phyloP scores from a whole-genome alignment of 768 basidiomycete genomes.

The Suillus subluteus region DNA sequence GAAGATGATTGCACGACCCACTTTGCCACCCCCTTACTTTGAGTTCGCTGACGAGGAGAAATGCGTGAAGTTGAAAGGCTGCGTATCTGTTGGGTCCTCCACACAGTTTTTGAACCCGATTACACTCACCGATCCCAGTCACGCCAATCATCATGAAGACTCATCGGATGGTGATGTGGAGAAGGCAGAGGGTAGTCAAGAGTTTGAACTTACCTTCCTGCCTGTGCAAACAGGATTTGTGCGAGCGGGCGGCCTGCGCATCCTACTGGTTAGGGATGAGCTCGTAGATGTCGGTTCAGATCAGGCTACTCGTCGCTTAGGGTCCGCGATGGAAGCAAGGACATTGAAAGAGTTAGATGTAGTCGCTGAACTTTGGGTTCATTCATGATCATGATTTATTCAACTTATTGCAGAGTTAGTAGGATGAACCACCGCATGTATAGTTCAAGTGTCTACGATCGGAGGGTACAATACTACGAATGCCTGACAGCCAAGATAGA shows the following conservation, averaged over 20 bases:
- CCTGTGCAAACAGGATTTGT: conserved; percentile 62
- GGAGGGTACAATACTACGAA: background rate
- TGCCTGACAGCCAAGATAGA: background rate
- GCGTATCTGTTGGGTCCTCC: conserved; percentile 56
- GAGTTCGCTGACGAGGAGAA: conserved; percentile 42
- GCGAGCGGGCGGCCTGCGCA: conserved; percentile 70
- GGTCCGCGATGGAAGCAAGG: conserved; percentile 39
- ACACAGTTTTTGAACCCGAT: conserved; percentile 48
- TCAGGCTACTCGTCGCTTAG: conserved; percentile 18
- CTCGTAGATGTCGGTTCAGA: conserved; percentile 39
- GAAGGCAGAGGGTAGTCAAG: conserved; percentile 47
- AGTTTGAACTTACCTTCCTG: conserved; percentile 68
- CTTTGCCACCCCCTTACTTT: conserved; percentile 52
- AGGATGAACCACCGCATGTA: too few species aligned
- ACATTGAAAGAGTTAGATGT: conserved; percentile 73
- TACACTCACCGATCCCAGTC: conserved; percentile 31
- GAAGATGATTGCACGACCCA: conserved; percentile 11
- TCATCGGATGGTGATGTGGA: conserved; percentile 19
- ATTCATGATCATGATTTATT: conserved; percentile 25
- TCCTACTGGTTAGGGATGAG: conserved; percentile 64
- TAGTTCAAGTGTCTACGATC: background rate
- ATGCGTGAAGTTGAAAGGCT: conserved; percentile 33
- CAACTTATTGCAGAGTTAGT: background rate
- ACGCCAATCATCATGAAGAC: conserved; percentile 12
- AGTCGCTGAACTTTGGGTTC: conserved; percentile 73